Evolutionary conservation across 2,329 filamentous ascomycete species (phyloP).

Genomic region (Xylariaceae sp.): DNA sequence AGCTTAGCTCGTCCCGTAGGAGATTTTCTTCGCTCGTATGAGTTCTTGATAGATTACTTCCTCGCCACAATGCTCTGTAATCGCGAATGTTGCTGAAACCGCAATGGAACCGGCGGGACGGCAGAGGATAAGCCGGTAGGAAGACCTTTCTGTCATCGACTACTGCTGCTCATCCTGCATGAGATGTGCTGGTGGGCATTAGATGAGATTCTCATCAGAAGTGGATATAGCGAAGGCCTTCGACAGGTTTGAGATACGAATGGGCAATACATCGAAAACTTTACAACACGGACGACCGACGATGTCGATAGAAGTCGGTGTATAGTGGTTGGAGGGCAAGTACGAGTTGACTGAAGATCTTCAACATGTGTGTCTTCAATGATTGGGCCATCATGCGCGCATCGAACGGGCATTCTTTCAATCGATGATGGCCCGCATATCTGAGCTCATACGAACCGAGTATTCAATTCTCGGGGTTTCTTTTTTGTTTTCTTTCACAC

Average conservation of each 20-base stretch:
- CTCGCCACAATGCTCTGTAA: background rate
- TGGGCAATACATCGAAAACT: background rate
- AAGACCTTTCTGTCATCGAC: slow-evolving; percentile 24
- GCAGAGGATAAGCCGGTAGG: background rate
- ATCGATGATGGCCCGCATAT: background rate
- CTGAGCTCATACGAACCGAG: background rate
- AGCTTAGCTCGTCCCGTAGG: background rate
- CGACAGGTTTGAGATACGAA: background rate
- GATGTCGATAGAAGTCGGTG: background rate
- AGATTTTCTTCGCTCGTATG: background rate
- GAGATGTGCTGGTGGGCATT: slow-evolving; percentile 24
- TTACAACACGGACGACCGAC: background rate
- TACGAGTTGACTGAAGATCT: slow-evolving; percentile 2
- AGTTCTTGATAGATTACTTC: background rate
- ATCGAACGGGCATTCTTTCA: slow-evolving; percentile 8
- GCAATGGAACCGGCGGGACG: slow-evolving; percentile 27
- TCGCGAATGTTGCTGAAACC: slow-evolving; percentile 9
- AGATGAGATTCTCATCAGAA: slow-evolving; percentile 13
- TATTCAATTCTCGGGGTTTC: background rate
- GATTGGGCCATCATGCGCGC: slow-evolving; percentile 22
- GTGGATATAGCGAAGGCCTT: background rate
- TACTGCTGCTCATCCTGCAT: slow-evolving; percentile 28
- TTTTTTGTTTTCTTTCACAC: background rate
- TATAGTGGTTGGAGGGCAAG: background rate
- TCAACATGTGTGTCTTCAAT: slow-evolving; percentile 13